Evolutionary conservation across 1,284 basidiomycete genomes (phyloP).

Genomic region (Ceratobasidium sp.): DNA sequence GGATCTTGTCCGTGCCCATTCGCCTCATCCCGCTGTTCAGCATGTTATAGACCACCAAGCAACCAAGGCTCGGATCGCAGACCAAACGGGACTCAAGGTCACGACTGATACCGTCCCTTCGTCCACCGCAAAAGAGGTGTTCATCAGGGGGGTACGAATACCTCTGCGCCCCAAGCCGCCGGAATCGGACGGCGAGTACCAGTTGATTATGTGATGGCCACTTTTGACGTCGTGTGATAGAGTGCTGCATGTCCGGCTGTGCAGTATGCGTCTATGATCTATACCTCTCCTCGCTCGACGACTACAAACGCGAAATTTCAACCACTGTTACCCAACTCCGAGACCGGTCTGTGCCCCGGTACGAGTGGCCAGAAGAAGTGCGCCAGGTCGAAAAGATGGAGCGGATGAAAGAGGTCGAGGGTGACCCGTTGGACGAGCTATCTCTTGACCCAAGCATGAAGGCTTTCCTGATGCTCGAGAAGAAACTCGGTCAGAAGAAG

Average conservation of each 20-base stretch:
- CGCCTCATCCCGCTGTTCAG: conserved; percentile 8
- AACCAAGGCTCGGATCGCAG: conserved; percentile 6
- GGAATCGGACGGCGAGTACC: conserved; percentile 18
- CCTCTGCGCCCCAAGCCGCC: conserved; percentile 5
- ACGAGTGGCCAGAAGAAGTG: conserved; percentile 51
- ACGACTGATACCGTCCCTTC: conserved; percentile 2
- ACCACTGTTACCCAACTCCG: conserved; percentile 47
- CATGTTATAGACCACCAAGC: conserved; percentile 15
- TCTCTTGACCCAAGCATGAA: conserved; percentile 33
- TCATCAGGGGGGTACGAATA: conserved; percentile 1
- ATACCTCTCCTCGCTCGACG: conserved; percentile 53
- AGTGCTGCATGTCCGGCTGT: conserved; percentile 57
- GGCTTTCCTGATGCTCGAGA: conserved; percentile 36
- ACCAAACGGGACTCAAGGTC: background rate
- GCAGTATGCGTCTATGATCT: conserved; percentile 56
- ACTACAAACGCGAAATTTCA: conserved; percentile 48
- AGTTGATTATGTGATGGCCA: background rate
- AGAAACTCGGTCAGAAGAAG: conserved; percentile 32
- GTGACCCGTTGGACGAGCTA: conserved; percentile 19
- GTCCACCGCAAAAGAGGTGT: background rate
- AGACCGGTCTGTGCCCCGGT: conserved; percentile 43
- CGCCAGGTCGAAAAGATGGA: background rate
- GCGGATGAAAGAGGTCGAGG: background rate
- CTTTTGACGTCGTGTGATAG: conserved; percentile 41
- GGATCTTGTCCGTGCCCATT: conserved; percentile 13